Evolutionary conservation across 192 early-diverging fungal species (phyloP).

Genomic region (Gigaspora rosea): DNA sequence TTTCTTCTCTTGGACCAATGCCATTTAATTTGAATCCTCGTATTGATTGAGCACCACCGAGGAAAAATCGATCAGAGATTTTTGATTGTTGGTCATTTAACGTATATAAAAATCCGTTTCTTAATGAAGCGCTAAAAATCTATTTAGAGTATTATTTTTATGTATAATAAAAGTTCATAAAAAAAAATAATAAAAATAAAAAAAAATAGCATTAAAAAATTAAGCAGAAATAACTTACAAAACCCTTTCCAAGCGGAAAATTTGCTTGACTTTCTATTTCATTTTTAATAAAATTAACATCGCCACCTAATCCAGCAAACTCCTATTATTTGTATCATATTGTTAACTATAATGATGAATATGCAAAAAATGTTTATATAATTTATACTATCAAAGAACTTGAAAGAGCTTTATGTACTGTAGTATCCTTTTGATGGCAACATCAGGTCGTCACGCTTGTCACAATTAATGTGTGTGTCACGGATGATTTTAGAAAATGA

Average conservation of each 20-base stretch:
- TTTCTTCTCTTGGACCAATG: constrained; percentile 85
- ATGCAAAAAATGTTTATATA: not conserved
- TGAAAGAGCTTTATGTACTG: constrained; percentile 45
- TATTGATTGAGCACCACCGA: constrained; percentile 85
- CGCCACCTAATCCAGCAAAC: constrained; percentile 83
- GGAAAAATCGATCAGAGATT: constrained; percentile 84
- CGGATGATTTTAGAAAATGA: constrained; percentile 80
- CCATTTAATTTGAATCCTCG: constrained; percentile 89
- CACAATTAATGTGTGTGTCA: constrained; percentile 67
- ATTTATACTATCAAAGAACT: not conserved
- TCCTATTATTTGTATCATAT: constrained; percentile 44
- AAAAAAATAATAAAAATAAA: not conserved
- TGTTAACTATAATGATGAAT: not conserved
- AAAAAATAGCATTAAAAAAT: not conserved
- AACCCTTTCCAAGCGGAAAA: constrained; percentile 55
- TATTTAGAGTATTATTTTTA: constrained; percentile 1
- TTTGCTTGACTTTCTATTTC: constrained; percentile 70
- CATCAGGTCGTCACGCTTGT: constrained; percentile 75
- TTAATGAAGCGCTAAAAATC: constrained; percentile 45
- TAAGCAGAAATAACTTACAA: constrained; percentile 45
- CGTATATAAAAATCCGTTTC: constrained; percentile 68
- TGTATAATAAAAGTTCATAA: not conserved
- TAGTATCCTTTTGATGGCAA: constrained; percentile 75
- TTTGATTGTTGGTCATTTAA: constrained; percentile 55
- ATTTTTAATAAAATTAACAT: constrained; percentile 70